Evolutionary conservation across 495 filamentous ascomycete genomes (phyloP), one percentile per base, ranked within the genome.

Genomic region (Aeminium ludgeri): DNA sequence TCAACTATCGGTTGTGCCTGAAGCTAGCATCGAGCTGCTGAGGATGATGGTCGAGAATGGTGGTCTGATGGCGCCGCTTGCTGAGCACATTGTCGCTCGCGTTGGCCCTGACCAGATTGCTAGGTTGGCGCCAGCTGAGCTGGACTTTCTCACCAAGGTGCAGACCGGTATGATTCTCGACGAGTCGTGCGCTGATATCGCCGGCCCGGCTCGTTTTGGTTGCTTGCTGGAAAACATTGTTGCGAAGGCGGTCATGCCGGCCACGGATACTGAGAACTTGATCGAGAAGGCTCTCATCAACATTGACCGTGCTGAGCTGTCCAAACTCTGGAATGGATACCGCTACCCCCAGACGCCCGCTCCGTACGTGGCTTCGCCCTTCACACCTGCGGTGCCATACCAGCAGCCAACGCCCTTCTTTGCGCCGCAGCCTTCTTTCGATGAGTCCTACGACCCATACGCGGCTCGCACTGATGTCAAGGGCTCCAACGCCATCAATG

Each of bases 371-470:
- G 29, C 37, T n/a, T 32, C 49, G 8, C 36, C 45, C 4, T 64
- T 60, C 41, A 61, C 62, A 28, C 61, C 63, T 11, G 55, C 63
- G 18, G 64, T 65, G 3, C 45, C 51, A 2, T 59, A 65, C 30
- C 46, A 49, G 20, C 45, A 52, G 20, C 52, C 36, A 29, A 8
- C 52, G 18, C 48, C 36, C 12, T 11, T 41, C 20, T 28, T 36
- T 18, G 8, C 27, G 2, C 20, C 29, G 10, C 36, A 52, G 38
- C 57, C 71, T 10, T 62, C 68, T 31, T 70, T 66, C 40, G 74
- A 86, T 44, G 86, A 95, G 43, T 76, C 73, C 2, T 86, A 75
- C 51, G 89, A 97, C 52, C 89, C 89, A 0, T 93, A 96, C 55
- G 79, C 76, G 19, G 72, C 80, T 46, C 84, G 73, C 36, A 91